Evolutionary conservation across 2,329 filamentous ascomycete genomes (phyloP).

Genomic region (Sarocladiaceae sp.): DNA sequence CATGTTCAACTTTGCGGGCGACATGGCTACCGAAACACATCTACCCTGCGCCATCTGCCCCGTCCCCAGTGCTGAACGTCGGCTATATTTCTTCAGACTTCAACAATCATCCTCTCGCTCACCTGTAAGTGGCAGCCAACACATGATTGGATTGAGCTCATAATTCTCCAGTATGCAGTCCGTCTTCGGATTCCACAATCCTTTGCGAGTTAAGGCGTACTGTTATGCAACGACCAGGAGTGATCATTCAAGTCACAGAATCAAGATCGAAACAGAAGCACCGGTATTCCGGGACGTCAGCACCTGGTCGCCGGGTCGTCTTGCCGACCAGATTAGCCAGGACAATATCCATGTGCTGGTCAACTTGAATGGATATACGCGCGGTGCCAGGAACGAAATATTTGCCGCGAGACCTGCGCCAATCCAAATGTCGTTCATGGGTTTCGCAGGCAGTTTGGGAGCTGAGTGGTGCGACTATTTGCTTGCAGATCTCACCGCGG

Average conservation of each 20-base stretch:
- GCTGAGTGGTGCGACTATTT: constrained; percentile 99
- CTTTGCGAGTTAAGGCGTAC: constrained; percentile 70
- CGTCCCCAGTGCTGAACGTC: constrained; percentile 78
- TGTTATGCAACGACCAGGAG: constrained; percentile 95
- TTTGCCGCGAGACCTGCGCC: constrained; percentile 93
- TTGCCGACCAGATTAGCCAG: constrained; percentile 79
- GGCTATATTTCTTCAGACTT: constrained; percentile 98
- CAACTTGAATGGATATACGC: constrained; percentile 97
- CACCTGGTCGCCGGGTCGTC: constrained; percentile 75
- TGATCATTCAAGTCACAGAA: constrained; percentile 82
- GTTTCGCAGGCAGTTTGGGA: constrained; percentile 90
- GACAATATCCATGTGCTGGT: constrained; percentile 93
- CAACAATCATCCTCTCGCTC: constrained; percentile 95
- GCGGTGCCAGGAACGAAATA: constrained; percentile 94
- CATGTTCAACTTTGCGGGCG: constrained; percentile 79
- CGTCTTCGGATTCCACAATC: constrained; percentile 88
- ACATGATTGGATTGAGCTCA: background rate
- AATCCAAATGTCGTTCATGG: constrained; percentile 99
- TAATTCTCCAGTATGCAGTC: constrained; percentile 73
- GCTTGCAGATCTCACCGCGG: constrained; percentile 81
- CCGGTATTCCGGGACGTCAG: constrained; percentile 89
- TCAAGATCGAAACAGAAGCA: constrained; percentile 89
- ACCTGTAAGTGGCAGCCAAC: constrained; percentile 72
- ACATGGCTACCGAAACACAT: constrained; percentile 81
- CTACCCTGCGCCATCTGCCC: constrained; percentile 80